Conservation (phyloP, 371 early-diverging fungal genomes). For the Saksenaea oblongispora region DNA sequence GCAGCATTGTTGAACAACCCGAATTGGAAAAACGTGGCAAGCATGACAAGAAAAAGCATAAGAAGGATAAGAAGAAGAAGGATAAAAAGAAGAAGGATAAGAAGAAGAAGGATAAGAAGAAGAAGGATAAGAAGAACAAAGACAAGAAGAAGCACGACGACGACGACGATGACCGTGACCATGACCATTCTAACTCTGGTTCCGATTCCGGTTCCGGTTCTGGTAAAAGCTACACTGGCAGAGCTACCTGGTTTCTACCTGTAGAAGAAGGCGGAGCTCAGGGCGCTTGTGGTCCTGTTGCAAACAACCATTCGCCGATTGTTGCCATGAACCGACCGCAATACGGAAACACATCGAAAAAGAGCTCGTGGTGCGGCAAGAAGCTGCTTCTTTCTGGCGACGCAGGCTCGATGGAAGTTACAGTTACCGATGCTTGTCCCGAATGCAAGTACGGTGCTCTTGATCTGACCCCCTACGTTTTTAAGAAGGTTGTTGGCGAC, state of each 20-base stretch:
- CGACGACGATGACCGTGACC: neutral
- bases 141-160: neutral
- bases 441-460: slow-evolving; percentile 16
- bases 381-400: slow-evolving; percentile 19
- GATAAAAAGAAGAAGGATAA: slow-evolving; percentile 7
- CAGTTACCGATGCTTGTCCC: slow-evolving; percentile 16
- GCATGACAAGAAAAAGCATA: slow-evolving; percentile 4
- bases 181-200: neutral
- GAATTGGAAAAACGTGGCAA: slow-evolving; percentile 8
- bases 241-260: slow-evolving; percentile 30
- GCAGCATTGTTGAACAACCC: neutral
- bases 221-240: slow-evolving; percentile 21
- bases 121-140: neutral
- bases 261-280: slow-evolving; percentile 22
- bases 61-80: slow-evolving; percentile 9
- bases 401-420: slow-evolving; percentile 12
- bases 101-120: slow-evolving; percentile 4
- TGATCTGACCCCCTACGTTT: slow-evolving; percentile 22
- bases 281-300: slow-evolving; percentile 31
- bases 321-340: slow-evolving; percentile 27
- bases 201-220: slow-evolving; percentile 15
- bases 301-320: slow-evolving; percentile 19
- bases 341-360: slow-evolving; percentile 20
- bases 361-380: slow-evolving; percentile 28
- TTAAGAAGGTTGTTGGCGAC: slow-evolving; percentile 28